Base-by-base conservation (phyloP, 768 basidiomycete genomes). In the Xanthoconium stramineum region DNA sequence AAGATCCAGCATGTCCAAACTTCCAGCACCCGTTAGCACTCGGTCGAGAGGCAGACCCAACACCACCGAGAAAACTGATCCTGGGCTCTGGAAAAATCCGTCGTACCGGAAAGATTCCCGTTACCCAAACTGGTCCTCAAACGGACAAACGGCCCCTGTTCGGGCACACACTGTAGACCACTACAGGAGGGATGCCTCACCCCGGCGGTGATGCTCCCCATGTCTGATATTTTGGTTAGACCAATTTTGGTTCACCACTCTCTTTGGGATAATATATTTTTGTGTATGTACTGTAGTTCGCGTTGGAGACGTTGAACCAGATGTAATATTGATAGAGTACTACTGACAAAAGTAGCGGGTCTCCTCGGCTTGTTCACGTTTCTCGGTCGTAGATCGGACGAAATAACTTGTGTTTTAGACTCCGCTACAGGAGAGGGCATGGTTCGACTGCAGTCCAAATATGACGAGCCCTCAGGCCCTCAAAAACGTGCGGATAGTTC, bases 21-120 rank as follows among this genome's bases (percentile, higher is more conserved):
- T 80, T 48, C 79, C 80, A 0, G 65, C 67, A 11, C 79, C 79
- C 19, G 72, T 75, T 45, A 74, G 71, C 40, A 51, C 70, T 48
- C 75, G 74, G 42, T 70, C 76, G 36, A 68, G 69, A 60, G 72
- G 70, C 61, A 70, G 70, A 58, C 32, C 70, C 62, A 55, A 63
- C 53, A 11, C 53, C 24, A 50, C 51, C 49, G 70, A 71, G 63
- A 74, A 75, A 61, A 60, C 35, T 5, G 64, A 61, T 33, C 36
- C 67, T 14, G 63, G 58, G 42, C 64, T 63, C 24, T 64, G 57
- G 61, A 65, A 49, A 47, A 58, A 61, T 20, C 58, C 29, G 13
- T 60, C 72, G 29, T 59, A 52, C 37, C 57, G 62, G 42, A 61
- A 61, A 8, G 55, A 63, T 33, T 59, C 67, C 37, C 63, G 61